These are phyloP conservation scores for Didymosphaeria variabile DNA, from an alignment of 2,329 filamentous ascomycete species.

Conservation along the genomic window DNA sequence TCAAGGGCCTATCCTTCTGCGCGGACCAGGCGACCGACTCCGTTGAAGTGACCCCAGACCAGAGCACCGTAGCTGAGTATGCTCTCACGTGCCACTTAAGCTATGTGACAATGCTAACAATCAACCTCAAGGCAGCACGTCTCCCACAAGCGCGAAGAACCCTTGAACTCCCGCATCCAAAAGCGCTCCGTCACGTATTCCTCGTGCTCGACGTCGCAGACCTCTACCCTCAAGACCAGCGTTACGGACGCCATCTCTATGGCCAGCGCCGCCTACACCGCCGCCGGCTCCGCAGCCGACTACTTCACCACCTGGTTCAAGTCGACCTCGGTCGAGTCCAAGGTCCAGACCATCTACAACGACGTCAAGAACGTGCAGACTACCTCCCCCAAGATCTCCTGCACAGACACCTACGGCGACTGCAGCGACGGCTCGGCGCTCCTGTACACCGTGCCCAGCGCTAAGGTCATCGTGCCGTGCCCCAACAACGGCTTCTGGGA, in stretches of 20 bases:
- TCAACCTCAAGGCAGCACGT: conserved; percentile 15
- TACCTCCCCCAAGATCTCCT: conserved; percentile 26
- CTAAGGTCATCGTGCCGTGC: conserved; percentile 20
- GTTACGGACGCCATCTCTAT: conserved; percentile 25
- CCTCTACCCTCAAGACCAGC: conserved; percentile 20
- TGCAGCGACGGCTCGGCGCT: conserved; percentile 22
- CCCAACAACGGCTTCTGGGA: conserved; percentile 23
- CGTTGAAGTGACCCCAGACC: conserved; percentile 19
- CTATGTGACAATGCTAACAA: neutral
- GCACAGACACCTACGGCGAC: conserved; percentile 23
- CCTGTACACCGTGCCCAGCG: conserved; percentile 20
- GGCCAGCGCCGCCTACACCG: conserved; percentile 24
- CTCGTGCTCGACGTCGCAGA: conserved; percentile 25
- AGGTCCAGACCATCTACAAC: conserved; percentile 25
- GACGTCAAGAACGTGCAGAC: conserved; percentile 25
- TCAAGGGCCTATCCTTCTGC: conserved; percentile 17
- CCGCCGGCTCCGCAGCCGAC: conserved; percentile 20
- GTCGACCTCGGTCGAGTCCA: conserved; percentile 23
- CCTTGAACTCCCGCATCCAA: conserved; percentile 22
- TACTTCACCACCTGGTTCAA: conserved; percentile 30
- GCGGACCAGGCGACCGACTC: conserved; percentile 17
- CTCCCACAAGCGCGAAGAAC: conserved; percentile 22
- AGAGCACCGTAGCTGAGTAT: conserved; percentile 16
- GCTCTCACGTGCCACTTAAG: neutral
- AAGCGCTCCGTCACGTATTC: conserved; percentile 26